Evolutionary conservation across 2,329 filamentous ascomycete genomes (phyloP).

Genomic region (Venturia asperata): DNA sequence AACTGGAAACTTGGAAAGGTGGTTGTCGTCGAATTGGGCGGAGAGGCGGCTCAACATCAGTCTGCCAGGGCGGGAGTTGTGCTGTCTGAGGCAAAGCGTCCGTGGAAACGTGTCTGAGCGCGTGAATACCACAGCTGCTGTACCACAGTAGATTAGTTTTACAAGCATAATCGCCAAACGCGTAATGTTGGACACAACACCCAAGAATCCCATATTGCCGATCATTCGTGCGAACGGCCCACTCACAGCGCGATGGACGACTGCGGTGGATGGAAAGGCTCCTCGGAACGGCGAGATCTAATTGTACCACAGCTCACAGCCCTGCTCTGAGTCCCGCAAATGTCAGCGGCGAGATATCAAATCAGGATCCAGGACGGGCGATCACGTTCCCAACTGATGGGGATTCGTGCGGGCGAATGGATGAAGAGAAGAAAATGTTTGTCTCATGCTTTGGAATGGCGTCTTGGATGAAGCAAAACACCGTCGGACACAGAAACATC

Average conservation of each 20-base stretch:
- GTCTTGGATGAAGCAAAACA: background rate
- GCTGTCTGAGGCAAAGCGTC: background rate
- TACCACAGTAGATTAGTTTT: conserved; percentile 10
- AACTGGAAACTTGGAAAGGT: background rate
- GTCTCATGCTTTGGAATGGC: conserved; percentile 2
- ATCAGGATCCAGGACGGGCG: background rate
- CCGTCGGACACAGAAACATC: background rate
- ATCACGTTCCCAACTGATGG: background rate
- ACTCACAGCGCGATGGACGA: background rate
- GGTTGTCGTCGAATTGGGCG: background rate
- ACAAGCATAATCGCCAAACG: conserved; percentile 7
- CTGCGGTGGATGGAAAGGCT: background rate
- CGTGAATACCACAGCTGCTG: background rate
- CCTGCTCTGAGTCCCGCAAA: background rate
- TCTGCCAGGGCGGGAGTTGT: conserved; percentile 1
- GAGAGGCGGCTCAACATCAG: background rate
- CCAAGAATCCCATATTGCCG: background rate
- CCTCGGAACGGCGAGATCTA: background rate
- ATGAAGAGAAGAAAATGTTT: background rate
- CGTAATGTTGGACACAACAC: background rate
- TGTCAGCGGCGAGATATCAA: background rate
- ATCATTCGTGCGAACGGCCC: background rate
- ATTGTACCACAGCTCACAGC: background rate
- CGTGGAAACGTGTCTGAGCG: background rate
- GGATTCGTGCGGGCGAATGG: background rate